Evolutionary conservation across 2,329 filamentous ascomycete species (phyloP).

Genomic region (Sodiomyces alkalinus): DNA sequence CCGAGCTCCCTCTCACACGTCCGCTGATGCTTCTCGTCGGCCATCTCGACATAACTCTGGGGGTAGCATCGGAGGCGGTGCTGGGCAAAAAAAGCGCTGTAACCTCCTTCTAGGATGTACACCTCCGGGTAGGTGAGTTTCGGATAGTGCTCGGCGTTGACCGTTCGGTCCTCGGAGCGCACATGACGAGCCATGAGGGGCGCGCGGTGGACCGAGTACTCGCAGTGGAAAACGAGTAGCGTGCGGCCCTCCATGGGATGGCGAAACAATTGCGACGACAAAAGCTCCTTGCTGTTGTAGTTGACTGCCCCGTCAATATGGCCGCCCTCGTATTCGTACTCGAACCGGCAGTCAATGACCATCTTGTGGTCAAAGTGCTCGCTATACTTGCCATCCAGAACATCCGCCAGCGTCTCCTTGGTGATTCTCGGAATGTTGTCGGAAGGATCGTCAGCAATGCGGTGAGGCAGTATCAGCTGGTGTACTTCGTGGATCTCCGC

Average conservation of each 20-base stretch:
- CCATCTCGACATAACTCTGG: constrained; percentile 95
- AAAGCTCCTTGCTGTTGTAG: constrained; percentile 87
- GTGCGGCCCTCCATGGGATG: constrained; percentile 53
- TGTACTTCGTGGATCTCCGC: constrained; percentile 72
- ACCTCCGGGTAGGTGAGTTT: constrained; percentile 88
- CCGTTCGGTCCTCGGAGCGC: constrained; percentile 71
- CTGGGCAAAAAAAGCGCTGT: constrained; percentile 78
- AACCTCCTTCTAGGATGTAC: constrained; percentile 92
- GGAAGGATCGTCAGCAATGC: constrained; percentile 61
- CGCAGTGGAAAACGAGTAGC: constrained; percentile 87
- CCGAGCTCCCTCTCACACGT: constrained; percentile 93
- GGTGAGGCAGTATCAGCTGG: constrained; percentile 67
- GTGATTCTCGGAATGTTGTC: constrained; percentile 83
- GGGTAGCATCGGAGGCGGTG: constrained; percentile 75
- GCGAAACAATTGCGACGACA: constrained; percentile 66
- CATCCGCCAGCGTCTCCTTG: constrained; percentile 65
- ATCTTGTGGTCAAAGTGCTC: constrained; percentile 65
- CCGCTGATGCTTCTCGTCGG: constrained; percentile 74
- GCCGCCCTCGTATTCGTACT: constrained; percentile 95
- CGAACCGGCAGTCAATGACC: constrained; percentile 92
- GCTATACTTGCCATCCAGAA: constrained; percentile 74
- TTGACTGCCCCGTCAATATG: constrained; percentile 91
- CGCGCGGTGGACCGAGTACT: constrained; percentile 92
- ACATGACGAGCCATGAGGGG: constrained; percentile 93
- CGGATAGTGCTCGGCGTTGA: constrained; percentile 78